Evolutionary conservation across 1,284 basidiomycete genomes (phyloP).

Genomic region (Volvariella volvacea): DNA sequence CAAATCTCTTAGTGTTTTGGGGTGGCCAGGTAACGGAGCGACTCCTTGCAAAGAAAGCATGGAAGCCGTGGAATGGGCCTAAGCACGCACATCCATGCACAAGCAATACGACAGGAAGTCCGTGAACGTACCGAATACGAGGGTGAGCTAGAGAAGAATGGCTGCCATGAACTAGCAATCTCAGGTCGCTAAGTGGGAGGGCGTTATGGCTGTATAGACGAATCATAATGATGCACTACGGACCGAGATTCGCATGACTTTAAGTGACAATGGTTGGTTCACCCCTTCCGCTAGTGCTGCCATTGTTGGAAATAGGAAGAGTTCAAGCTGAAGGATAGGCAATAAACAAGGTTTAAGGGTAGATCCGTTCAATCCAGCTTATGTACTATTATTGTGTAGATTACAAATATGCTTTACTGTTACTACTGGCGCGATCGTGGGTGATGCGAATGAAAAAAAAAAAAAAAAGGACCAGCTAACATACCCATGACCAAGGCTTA

Average conservation of each 20-base stretch:
- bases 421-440: too few species aligned
- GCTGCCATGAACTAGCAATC: conserved; percentile 69
- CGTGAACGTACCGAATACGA: conserved; percentile 49
- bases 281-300: conserved; percentile 37
- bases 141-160: conserved; percentile 77
- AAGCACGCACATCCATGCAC: not conserved
- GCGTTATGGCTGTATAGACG: conserved; percentile 10
- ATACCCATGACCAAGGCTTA: too few species aligned
- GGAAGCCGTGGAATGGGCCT: conserved; percentile 68
- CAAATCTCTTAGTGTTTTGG: conserved; percentile 75
- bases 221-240: conserved; percentile 27
- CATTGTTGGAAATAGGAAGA: too few species aligned
- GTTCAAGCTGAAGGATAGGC: not conserved
- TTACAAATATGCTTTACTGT: too few species aligned
- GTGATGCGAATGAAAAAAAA: too few species aligned
- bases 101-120: conserved; percentile 1
- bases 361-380: too few species aligned
- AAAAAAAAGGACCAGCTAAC: too few species aligned
- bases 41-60: conserved; percentile 72
- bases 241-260: conserved; percentile 79
- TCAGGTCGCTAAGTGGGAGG: conserved; percentile 53
- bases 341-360: not conserved
- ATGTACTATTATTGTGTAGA: too few species aligned
- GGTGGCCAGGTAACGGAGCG: conserved; percentile 60
- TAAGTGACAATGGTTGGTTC: conserved; percentile 61